Conservation (phyloP, 2,329 filamentous ascomycete species). For the Fusarium continuum region DNA sequence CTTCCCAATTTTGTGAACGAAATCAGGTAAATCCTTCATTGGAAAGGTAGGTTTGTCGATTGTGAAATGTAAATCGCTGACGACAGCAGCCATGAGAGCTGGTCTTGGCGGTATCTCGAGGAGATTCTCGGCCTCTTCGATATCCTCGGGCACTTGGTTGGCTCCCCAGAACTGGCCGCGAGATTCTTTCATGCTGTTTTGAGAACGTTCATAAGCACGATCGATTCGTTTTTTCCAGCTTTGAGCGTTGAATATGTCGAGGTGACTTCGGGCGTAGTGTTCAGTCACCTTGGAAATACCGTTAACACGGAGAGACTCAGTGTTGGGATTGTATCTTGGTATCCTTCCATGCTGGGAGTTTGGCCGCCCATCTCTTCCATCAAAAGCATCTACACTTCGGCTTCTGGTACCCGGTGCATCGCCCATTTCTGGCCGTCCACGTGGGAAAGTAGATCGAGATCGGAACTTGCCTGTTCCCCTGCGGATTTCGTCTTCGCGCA, state of each 20-base stretch:
- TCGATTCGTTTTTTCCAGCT: conserved; percentile 95
- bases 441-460: conserved; percentile 61
- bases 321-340: conserved; percentile 82
- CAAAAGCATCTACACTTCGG: conserved; percentile 62
- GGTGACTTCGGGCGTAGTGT: conserved; percentile 76
- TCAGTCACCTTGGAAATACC: conserved; percentile 76
- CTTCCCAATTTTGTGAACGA: conserved; percentile 91
- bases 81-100: conserved; percentile 79
- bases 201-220: conserved; percentile 73
- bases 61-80: conserved; percentile 84
- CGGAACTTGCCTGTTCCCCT: conserved; percentile 63
- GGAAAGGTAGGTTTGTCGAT: conserved; percentile 96
- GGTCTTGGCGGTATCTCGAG: conserved; percentile 86
- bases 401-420: conserved; percentile 57
- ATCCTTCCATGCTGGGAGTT: conserved; percentile 52
- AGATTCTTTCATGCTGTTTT: conserved; percentile 79
- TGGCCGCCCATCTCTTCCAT: conserved; percentile 45
- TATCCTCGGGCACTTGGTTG: conserved; percentile 81
- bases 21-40: conserved; percentile 80
- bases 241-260: conserved; percentile 84
- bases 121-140: conserved; percentile 84
- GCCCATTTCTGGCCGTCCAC: conserved; percentile 47
- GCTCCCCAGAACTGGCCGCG: conserved; percentile 83
- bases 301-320: conserved; percentile 70
- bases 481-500: conserved; percentile 74